Base-by-base conservation (phyloP, 768 basidiomycete genomes). In the Agaricus blazei region DNA sequence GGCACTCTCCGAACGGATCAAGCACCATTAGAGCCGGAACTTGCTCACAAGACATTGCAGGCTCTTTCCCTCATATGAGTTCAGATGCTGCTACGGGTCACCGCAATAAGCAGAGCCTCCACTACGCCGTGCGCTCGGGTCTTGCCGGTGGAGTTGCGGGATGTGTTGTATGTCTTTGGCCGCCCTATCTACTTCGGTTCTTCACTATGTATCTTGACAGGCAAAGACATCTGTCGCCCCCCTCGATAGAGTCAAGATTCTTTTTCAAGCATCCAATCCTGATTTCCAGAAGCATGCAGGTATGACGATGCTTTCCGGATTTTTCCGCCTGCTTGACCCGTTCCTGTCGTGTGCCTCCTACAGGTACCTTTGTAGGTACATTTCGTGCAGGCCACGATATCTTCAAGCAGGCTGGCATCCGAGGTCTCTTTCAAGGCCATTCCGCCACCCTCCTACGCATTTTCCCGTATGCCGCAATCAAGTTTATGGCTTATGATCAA, bases 391-490 rank as follows among this genome's bases (percentile, higher is more conserved):
- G 83, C 28, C 75, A 72, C 40, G 76, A 82, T 57, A 96, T 99
- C 59, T 87, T 85, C 63, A 67, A 61, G 52, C 77, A 83, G 29
- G 71, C 68, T 47, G 97, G 97, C 3, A 56, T 85, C 11, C 77
- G 87, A 51, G 95, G 94, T 0, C 76, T 98, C 38, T 85, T 96
- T 57, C 95, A 97, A 76, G 97, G 97, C 6, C 97, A 99, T 69
- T 94, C 94, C 12, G 90, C 93, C 34, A 99, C 97, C 3, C 78
- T 99, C 48, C 71, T 97, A 46, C 85, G 97, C 55, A 88, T 98
- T 63, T 96, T 97, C 68, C 97, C 97, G 7, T 98, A 98, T 65
- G 97, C 97, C 28, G 92, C 87, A 57, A 90, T 98, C 70, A 97
- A 95, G 70, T 99, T 93, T 66, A 93, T 98, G 87, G 83, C 90